Conservation (phyloP, 768 basidiomycete genomes). For the Coprinopsis marcescibilis region DNA sequence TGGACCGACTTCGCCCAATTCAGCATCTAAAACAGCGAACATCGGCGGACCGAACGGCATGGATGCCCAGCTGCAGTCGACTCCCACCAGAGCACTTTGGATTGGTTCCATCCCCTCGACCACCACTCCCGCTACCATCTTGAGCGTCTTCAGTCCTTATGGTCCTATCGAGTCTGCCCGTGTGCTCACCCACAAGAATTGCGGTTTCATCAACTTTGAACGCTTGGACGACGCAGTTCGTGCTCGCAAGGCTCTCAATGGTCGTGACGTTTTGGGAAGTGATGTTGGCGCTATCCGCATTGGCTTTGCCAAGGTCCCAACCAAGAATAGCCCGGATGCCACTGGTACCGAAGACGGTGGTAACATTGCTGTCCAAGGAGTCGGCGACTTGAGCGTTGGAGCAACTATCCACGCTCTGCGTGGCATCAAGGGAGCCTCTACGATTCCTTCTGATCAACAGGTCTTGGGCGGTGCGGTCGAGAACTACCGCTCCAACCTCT, state of each 20-base stretch:
- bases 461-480: conserved; percentile 87
- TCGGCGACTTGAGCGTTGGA: conserved; percentile 81
- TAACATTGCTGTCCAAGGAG: conserved; percentile 68
- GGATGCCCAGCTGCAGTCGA: conserved; percentile 83
- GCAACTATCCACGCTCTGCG: conserved; percentile 85
- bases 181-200: conserved; percentile 95
- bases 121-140: conserved; percentile 89
- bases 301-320: conserved; percentile 94
- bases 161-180: conserved; percentile 97
- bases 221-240: conserved; percentile 94
- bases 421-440: conserved; percentile 85
- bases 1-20: conserved; percentile 58
- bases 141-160: conserved; percentile 95
- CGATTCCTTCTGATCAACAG: conserved; percentile 90
- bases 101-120: conserved; percentile 95
- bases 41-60: conserved; percentile 57
- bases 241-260: conserved; percentile 92
- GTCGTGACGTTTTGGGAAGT: conserved; percentile 90
- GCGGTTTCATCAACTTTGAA: conserved; percentile 97
- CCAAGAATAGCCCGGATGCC: conserved; percentile 75
- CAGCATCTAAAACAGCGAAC: conserved; percentile 39
- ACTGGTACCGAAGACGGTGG: conserved; percentile 55
- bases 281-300: conserved; percentile 97
- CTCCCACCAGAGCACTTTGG: conserved; percentile 95
- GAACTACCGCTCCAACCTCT: conserved; percentile 89